Base-by-base conservation (phyloP, 495 filamentous ascomycete species). In the Darksidea phi region DNA sequence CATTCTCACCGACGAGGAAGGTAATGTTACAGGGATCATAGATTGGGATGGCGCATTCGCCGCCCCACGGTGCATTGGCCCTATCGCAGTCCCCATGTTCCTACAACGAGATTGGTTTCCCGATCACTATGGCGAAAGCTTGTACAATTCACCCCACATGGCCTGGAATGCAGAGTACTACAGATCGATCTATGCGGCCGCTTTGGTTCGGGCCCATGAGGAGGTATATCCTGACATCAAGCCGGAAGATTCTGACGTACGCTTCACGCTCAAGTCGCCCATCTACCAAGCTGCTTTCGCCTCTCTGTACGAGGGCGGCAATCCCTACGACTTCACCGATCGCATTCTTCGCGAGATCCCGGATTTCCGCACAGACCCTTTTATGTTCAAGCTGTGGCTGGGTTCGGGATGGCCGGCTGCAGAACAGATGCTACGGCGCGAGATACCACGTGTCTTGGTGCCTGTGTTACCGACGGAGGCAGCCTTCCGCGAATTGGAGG, bases 51-150 rank as follows among this genome's bases (percentile, higher is more conserved):
- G 17, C 20, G 36, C 18, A 3, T 13, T 21, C 7, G 0, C 25
- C 8, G 58, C 17, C 13, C 50, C 58, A n/a, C 49, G 48, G 23
- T 61, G 57, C 24, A n/a, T 54, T 7, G 57, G 57, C 15, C 41
- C 45, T 20, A 24, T 38, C 6, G 11, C 26, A 4, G 26, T 21
- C 17, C 51, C 51, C 32, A 41, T 38, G 11, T 54, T 13, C 12
- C 20, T 54, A 6, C 25, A 23, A 13, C 10, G 36, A 8, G 51
- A 54, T 20, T 54, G 51, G 50, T 54, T 20, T 32, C 48, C 48
- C 10, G n/a, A n/a, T n/a, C n/a, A n/a, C n/a, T 10, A 50, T 23
- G 10, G 28, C 48, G 36, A 38, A 15, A 38, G 15, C 36, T 8
- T 8, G 8, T 15, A 7, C 36, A 38, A 15, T 15, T 15, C 36